phyloP scores from a whole-genome alignment of 1,284 basidiomycete genomes.

The Wolfiporia cocos region DNA sequence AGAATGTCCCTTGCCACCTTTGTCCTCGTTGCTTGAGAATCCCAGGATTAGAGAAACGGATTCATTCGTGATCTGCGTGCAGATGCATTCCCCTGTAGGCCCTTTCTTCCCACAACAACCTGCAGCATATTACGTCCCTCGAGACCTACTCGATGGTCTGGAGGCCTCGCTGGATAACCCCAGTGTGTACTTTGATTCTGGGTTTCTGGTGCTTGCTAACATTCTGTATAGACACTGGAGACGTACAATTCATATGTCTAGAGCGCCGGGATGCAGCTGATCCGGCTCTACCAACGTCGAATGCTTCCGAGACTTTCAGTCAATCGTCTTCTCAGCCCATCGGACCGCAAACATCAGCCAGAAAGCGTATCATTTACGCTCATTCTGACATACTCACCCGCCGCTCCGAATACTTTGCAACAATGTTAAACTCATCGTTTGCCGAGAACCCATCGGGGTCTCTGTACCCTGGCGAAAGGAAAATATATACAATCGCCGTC shows the following conservation, averaged over 20 bases:
- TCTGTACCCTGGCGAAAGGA: slow-evolving; percentile 41
- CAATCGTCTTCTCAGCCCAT: slow-evolving; percentile 35
- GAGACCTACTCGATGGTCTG: slow-evolving; percentile 54
- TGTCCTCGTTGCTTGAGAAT: slow-evolving; percentile 58
- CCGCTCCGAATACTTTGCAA: slow-evolving; percentile 76
- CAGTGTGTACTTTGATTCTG: too few relatives aligned
- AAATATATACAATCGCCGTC: slow-evolving; percentile 62
- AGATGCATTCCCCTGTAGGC: slow-evolving; percentile 63
- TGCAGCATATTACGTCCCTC: slow-evolving; percentile 57
- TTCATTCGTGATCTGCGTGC: slow-evolving; percentile 64
- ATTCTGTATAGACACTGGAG: slow-evolving; percentile 38
- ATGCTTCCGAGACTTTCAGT: slow-evolving; percentile 22
- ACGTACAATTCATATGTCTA: slow-evolving; percentile 64
- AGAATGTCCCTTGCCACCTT: slow-evolving; percentile 63
- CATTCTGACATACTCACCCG: slow-evolving; percentile 72
- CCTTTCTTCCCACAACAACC: slow-evolving; percentile 63
- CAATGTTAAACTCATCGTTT: slow-evolving; percentile 72
- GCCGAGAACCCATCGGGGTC: slow-evolving; percentile 41
- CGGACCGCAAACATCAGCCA: slow-evolving; percentile 39
- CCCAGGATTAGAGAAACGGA: slow-evolving; percentile 50
- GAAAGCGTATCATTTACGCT: slow-evolving; percentile 73
- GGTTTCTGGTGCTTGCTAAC: too few relatives aligned
- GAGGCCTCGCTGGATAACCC: slow-evolving; percentile 59
- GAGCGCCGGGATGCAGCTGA: slow-evolving; percentile 40
- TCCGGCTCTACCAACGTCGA: slow-evolving; percentile 18